Base-by-base conservation (phyloP, 192 early-diverging fungal genomes). In the Linnemannia elongata region DNA sequence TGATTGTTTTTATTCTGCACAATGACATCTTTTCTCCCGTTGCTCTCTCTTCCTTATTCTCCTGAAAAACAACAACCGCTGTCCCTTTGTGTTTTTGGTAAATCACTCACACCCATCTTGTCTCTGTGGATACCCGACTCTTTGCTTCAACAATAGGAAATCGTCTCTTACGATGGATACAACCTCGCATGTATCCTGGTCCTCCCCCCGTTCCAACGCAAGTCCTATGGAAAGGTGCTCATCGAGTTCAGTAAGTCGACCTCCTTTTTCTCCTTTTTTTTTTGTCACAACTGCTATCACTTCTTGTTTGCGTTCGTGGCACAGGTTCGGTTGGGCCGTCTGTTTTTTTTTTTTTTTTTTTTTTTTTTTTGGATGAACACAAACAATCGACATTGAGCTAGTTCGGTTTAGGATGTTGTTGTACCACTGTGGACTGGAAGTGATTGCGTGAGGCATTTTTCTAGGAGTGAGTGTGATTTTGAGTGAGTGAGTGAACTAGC, bases 161-260 rank as follows among this genome's bases (percentile, higher is more conserved):
- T 97, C 76, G 77, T 89, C 9, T 97, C 97, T 0, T 92, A 93
- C 52, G 96, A 97, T 54, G 91, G 91, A 63, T 96, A 96, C 88
- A 98, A 98, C 76, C 83, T 99, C 30, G 96, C 98, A 0, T 99
- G 98, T 85, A 98, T 99, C 52, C 77, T 98, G 77, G 91, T 95
- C 22, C 90, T 99, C 0, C 98, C 98, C 44, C 96, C 96, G 8
- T 96, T 94, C 82, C 97, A 98, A 76, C 90, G 95, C 39, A 95
- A 95, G 81, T 95, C 94, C 22, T 97, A 96, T 81, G 97, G 97
- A 6, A 92, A 95, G 73, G 81, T 97, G 68, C 87, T 99, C 38
- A 98, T 99, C 71, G 98, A 98, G 87, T 93, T 98, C 49, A 98
- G 97, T 96, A 91, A 92, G 94, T 91, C 63, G 1, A 6, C 35